Percentiles rank a stretch among this genome's conserved stretches.
Conservation (phyloP, 495 filamentous ascomycete genomes). For the Aspergillus hancockii region DNA sequence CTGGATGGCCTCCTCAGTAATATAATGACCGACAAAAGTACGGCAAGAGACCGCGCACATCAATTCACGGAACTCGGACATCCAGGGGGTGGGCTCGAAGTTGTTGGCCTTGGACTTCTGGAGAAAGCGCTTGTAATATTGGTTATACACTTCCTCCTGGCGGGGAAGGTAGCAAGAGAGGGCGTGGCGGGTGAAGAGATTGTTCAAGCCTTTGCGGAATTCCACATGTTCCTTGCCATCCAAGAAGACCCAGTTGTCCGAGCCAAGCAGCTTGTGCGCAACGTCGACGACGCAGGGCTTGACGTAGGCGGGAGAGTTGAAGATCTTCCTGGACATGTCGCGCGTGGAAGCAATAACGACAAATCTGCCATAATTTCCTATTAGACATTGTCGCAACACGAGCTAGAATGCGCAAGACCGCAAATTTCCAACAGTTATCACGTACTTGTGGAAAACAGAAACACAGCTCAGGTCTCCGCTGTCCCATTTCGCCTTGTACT, state of each 20-base stretch:
- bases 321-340: conserved; percentile 94
- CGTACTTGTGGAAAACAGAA: conserved; percentile 98
- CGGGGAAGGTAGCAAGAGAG: conserved; percentile 87
- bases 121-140: conserved; percentile 79
- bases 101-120: conserved; percentile 65
- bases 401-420: neutral
- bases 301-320: conserved; percentile 90
- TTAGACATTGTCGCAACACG: conserved; percentile 9
- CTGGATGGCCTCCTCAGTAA: conserved; percentile 83
- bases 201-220: conserved; percentile 94
- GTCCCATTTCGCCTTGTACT: conserved; percentile 89
- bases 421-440: neutral
- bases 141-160: conserved; percentile 87
- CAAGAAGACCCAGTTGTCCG: conserved; percentile 95
- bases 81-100: conserved; percentile 78
- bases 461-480: conserved; percentile 93
- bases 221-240: conserved; percentile 95
- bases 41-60: conserved; percentile 94
- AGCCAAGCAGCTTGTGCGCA: conserved; percentile 90
- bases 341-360: conserved; percentile 95
- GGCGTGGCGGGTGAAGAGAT: conserved; percentile 88
- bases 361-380: conserved; percentile 59
- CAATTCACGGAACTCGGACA: conserved; percentile 90
- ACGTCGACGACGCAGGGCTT: conserved; percentile 97
- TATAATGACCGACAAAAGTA: conserved; percentile 96